Evolutionary conservation across 345 rosid genomes (phyloP).

Genomic region (Dimocarpus longan): DNA sequence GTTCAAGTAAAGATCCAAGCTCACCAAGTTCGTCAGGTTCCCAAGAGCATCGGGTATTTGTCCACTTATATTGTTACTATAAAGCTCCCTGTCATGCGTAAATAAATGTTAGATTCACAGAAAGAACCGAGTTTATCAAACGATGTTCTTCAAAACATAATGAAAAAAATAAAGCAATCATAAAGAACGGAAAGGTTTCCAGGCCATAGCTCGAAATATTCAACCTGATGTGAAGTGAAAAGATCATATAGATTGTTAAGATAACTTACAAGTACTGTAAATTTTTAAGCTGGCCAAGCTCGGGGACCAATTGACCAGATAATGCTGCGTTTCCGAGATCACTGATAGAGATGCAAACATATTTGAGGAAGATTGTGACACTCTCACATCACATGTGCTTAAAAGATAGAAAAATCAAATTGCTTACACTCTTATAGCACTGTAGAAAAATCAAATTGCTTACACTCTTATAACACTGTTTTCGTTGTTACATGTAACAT

Average conservation of each 20-base stretch:
- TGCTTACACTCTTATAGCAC: slow-evolving; percentile 46
- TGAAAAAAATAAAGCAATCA: neutral
- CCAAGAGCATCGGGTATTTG: slow-evolving; percentile 41
- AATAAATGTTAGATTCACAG: neutral
- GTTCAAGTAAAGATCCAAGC: slow-evolving; percentile 53
- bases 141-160: neutral
- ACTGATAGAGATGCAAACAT: slow-evolving; percentile 18
- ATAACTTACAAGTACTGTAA: slow-evolving; percentile 44
- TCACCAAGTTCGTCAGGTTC: slow-evolving; percentile 41
- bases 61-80: slow-evolving; percentile 44
- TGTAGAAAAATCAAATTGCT: slow-evolving; percentile 22
- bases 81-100: slow-evolving; percentile 36
- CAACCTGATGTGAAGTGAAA: neutral
- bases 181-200: neutral
- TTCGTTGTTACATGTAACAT: slow-evolving; percentile 44
- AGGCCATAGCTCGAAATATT: neutral
- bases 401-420: neutral
- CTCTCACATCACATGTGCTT: neutral
- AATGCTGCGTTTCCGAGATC: slow-evolving; percentile 51
- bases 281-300: slow-evolving; percentile 46
- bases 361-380: neutral
- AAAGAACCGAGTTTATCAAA: neutral
- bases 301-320: slow-evolving; percentile 43
- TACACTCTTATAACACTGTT: slow-evolving; percentile 49
- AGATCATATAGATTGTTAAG: neutral